Evolutionary conservation across 495 filamentous ascomycete genomes (phyloP), one percentile per base, ranked within the genome.

Genomic region (Neurospora terricola): DNA sequence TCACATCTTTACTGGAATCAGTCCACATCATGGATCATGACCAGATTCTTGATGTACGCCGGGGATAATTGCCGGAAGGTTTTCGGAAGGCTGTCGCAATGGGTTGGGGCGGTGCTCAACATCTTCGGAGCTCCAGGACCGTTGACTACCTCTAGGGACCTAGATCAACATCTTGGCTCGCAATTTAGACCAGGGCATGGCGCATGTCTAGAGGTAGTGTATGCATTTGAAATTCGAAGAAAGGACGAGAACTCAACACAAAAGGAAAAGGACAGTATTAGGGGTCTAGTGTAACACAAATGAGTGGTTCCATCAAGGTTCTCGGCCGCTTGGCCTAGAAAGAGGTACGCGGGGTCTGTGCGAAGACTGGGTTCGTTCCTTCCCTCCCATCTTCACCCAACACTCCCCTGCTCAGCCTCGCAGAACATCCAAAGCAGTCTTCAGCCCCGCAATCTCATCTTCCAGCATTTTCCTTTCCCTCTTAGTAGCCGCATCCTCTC

Each of bases 401-500:
- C 2, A 30, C 27, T 48, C 43, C 43, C 43, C 43, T 38, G 7
- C 37, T 16, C 39, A 40, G 39, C 71, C 72, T 40, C 68, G 75
- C 72, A 82, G 37, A 2, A 81, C 74, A 27, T 75, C 72, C 37
- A 75, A 68, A 6, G 79, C 79, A 4, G 71, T 71, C 71, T 81
- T 72, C 72, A 82, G 27, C 2, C 72, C 76, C 34, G 74, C 27
- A 2, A 80, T 82, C 59, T 82, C 79, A 30, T 75, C 43, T 23
- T 59, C 71, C 12, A 82, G 72, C 8, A 70, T 72, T 74, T 78
- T 10, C 42, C 80, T 75, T 66, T 73, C 45, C 23, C 77, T 74
- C 69, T 74, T 79, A 1, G 76, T 71, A 12, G 38, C 71, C 5
- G 68, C n/a, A 37, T 78, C 76, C 74, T 85, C 83, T 0, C 78